These are phyloP conservation scores for Cymodocea nodosa DNA, from an alignment of 116 monocot genomes.

Conservation along the genomic window DNA sequence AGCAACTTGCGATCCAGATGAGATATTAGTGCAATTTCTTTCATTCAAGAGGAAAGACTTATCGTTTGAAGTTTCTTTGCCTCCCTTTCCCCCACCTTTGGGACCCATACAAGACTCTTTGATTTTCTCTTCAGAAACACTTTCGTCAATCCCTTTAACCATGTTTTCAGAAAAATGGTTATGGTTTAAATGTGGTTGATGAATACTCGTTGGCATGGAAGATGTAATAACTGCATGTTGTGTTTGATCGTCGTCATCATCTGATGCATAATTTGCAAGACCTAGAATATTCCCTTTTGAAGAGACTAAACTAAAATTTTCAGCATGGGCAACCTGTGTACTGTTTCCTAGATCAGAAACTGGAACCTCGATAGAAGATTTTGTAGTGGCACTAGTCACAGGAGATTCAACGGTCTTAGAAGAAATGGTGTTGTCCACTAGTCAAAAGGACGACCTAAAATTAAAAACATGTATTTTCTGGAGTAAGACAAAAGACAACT, in stretches of 20 bases:
- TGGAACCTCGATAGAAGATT: constrained; percentile 31
- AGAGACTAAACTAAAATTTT: constrained; percentile 21
- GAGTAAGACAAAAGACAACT: too few relatives aligned
- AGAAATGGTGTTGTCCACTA: constrained; percentile 6
- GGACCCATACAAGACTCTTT: constrained; percentile 7
- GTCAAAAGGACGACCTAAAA: background rate
- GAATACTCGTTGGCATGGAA: constrained; percentile 9
- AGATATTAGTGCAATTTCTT: background rate
- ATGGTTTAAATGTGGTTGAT: constrained; percentile 12
- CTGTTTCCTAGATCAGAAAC: constrained; percentile 19
- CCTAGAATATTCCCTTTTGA: constrained; percentile 69
- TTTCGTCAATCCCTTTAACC: constrained; percentile 4
- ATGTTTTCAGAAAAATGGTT: constrained; percentile 8
- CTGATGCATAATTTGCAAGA: constrained; percentile 83
- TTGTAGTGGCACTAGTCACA: constrained; percentile 22
- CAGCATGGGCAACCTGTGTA: constrained; percentile 12
- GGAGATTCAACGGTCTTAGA: constrained; percentile 22
- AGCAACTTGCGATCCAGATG: constrained; percentile 9
- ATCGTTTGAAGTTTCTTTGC: constrained; percentile 2
- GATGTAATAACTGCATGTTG: constrained; percentile 11
- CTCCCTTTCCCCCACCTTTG: constrained; percentile 5
- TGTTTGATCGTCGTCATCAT: constrained; percentile 51
- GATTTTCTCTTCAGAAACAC: background rate
- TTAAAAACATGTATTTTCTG: background rate
- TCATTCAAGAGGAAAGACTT: background rate